Conservation (phyloP, 2,329 filamentous ascomycete species). For the Fusarium drepaniforme region DNA sequence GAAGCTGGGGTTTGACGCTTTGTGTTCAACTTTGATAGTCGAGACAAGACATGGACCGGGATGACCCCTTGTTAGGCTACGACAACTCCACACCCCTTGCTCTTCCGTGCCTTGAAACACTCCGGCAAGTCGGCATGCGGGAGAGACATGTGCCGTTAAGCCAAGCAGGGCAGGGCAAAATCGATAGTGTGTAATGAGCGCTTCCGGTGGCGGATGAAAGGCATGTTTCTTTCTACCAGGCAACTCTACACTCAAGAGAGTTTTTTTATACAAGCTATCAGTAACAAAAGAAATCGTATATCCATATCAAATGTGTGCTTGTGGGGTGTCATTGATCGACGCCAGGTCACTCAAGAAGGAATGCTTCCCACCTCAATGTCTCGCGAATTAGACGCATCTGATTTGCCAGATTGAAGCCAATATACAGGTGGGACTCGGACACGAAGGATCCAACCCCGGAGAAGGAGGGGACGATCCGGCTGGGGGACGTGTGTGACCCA, state of each 20-base stretch:
- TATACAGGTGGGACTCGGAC: not conserved
- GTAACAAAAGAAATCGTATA: not conserved
- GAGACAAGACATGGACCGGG: not conserved
- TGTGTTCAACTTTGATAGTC: not conserved
- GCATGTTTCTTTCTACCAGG: not conserved
- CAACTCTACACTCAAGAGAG: not conserved
- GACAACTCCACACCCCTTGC: not conserved
- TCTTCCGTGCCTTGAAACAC: not conserved
- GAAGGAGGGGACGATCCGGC: conserved; percentile 18
- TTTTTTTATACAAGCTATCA: not conserved
- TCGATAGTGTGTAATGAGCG: not conserved
- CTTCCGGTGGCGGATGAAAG: not conserved
- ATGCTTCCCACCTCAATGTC: conserved; percentile 11
- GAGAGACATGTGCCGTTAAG: conserved; percentile 1
- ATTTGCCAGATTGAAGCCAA: conserved; percentile 17
- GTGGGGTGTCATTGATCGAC: not conserved
- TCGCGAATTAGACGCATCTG: conserved; percentile 19
- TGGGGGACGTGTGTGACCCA: not conserved
- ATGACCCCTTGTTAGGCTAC: not conserved
- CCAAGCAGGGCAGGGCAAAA: not conserved
- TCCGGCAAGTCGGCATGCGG: conserved; percentile 2
- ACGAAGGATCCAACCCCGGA: conserved; percentile 24
- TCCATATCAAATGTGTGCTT: not conserved
- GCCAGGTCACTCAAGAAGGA: not conserved
- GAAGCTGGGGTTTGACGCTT: not conserved